Evolutionary conservation across 1,139 yeast genomes (phyloP), one percentile per base, ranked within the genome.

Genomic region (Protomyces inundatus): DNA sequence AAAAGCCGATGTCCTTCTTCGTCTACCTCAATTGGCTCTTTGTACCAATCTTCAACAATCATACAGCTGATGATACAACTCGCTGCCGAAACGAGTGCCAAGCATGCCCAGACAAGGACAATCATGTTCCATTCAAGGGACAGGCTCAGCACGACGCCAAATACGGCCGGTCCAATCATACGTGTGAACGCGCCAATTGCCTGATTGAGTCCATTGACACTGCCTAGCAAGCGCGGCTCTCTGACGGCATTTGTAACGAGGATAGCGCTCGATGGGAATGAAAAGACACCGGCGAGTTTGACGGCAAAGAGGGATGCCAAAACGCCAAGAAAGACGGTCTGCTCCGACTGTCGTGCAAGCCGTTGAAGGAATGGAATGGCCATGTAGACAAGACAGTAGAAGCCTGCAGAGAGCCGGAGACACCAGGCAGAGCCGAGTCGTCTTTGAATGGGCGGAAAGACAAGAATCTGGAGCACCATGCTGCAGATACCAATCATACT

Each of bases 171-270:
- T 3, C 85, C 88, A 0, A 82, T 54, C 64, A 82, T 84, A 67
- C 88, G 73, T 0, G 87, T 85, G 50, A 81, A 73, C 0, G 88
- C 80, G 30, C 81, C 76, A 55, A 81, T 76, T 61, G 73, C 71
- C 64, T 74, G 76, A 32, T 72, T 69, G 23, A 72, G 66, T 6
- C 76, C 76, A 63, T 74, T 75, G 65, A 75, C 69, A 14, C 71
- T 70, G 6, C 77, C 77, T 54, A 74, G 68, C 55, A 71, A 71
- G 10, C 72, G 66, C 40, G 70, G 68, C 60, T 72, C 69, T n/a
- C 70, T 66, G 6, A 72, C 74, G 6, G 75, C 69, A 39, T 76
- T 70, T 66, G 74, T 74, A 48, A 73, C 68, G 14, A 74, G 68
- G 35, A 74, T 68, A 66, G 72, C 66, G 42, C 73, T 66, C 37